Percentiles rank a stretch among this genome's conserved stretches.
These are phyloP conservation scores for Hypoxylon cercidicola DNA, from an alignment of 495 filamentous ascomycete genomes.

Conservation along the genomic window DNA sequence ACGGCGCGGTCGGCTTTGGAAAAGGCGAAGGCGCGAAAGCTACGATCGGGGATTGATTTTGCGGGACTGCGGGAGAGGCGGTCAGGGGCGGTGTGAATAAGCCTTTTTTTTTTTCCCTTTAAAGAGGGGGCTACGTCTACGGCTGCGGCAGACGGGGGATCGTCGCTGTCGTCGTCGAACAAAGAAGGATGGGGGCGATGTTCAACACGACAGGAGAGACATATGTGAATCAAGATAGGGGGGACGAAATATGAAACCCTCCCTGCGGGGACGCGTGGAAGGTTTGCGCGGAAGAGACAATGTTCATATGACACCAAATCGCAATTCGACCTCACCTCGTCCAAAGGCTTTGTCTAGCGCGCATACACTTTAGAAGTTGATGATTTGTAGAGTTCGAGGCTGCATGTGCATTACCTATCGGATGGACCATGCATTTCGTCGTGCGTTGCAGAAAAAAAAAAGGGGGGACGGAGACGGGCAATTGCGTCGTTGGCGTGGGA, in stretches of 20 bases:
- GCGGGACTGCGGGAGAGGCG: not conserved
- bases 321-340: not conserved
- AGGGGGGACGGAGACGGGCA: conserved; percentile 6
- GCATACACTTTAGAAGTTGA: not conserved
- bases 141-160: not conserved
- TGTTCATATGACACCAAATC: conserved; percentile 16
- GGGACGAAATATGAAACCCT: too few species aligned
- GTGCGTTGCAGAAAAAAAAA: conserved; percentile 11
- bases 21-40: not conserved
- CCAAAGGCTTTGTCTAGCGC: too few species aligned
- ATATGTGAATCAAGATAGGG: not conserved
- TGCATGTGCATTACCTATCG: conserved; percentile 19
- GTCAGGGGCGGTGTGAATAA: not conserved
- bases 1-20: not conserved
- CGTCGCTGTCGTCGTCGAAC: not conserved
- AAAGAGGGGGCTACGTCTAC: not conserved
- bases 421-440: conserved; percentile 21
- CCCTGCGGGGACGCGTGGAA: conserved; percentile 30
- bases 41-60: not conserved
- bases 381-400: conserved; percentile 8
- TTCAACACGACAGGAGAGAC: conserved; percentile 4
- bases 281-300: conserved; percentile 34
- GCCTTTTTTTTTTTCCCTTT: not conserved
- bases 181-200: not conserved
- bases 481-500: conserved; percentile 11